These are phyloP conservation scores for Parietichytrium sp. DNA, from an alignment of 108 stramenopile genomes.

Conservation along the genomic window DNA sequence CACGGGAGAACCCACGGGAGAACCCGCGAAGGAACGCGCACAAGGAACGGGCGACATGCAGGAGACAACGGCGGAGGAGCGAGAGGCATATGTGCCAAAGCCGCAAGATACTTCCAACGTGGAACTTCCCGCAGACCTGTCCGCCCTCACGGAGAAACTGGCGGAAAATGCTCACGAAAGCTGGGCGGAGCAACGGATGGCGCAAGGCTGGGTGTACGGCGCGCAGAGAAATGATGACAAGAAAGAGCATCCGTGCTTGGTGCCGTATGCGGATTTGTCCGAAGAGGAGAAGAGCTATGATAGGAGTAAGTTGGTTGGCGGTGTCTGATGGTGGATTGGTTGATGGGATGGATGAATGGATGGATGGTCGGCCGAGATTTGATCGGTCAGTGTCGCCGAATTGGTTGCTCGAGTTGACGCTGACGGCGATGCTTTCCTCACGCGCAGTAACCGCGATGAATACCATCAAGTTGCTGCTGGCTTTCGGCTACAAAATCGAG, in stretches of 20 bases:
- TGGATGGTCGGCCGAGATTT: too few relatives aligned
- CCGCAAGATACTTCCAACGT: not conserved
- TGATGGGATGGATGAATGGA: too few relatives aligned
- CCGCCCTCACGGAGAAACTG: not conserved
- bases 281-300: conserved; percentile 29
- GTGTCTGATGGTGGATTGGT: too few relatives aligned
- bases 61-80: not conserved
- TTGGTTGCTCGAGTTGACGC: too few relatives aligned
- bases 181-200: conserved; percentile 7
- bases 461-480: not conserved
- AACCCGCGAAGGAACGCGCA: too few relatives aligned
- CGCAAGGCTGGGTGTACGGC: conserved; percentile 13
- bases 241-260: not conserved
- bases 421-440: too few relatives aligned
- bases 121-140: not conserved
- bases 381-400: too few relatives aligned
- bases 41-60: too few relatives aligned
- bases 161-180: conserved; percentile 21
- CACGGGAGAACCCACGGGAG: too few relatives aligned
- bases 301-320: too few relatives aligned
- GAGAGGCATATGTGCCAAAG: not conserved
- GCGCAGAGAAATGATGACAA: not conserved
- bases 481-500: not conserved
- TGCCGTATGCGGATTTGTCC: not conserved
- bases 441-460: conserved; percentile 27